Conservation (phyloP, 192 early-diverging fungal species). For the Piromyces sp. region DNA sequence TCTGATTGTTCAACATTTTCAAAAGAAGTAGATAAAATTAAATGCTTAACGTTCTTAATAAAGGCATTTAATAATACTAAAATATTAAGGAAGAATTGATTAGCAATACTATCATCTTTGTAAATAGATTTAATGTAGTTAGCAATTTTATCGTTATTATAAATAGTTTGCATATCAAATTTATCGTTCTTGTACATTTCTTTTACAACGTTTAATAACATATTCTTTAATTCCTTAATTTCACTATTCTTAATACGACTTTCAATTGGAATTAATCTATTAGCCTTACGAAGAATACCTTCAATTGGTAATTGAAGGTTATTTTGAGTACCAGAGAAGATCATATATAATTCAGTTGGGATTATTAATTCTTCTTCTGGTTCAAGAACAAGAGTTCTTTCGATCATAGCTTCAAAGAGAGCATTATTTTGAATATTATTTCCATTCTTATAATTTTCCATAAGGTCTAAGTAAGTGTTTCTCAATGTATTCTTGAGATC, state of each 20-base stretch:
- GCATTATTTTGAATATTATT: neutral
- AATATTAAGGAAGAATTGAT: neutral
- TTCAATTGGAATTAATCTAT: neutral
- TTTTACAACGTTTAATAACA: neutral
- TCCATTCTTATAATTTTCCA: neutral
- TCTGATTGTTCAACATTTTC: neutral
- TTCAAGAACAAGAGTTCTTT: neutral
- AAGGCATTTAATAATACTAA: neutral
- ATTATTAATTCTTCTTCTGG: neutral
- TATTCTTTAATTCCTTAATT: neutral
- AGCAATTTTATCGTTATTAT: neutral
- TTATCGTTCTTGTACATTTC: neutral
- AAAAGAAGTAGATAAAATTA: neutral
- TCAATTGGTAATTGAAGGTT: neutral
- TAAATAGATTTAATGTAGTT: neutral
- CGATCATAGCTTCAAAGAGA: neutral
- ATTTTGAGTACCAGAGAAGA: neutral
- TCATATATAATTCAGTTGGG: neutral
- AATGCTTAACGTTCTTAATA: neutral
- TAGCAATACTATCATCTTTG: neutral
- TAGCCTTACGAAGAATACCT: neutral
- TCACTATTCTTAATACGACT: neutral
- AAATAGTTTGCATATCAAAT: neutral
- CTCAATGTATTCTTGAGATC: neutral
- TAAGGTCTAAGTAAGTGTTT: neutral